Evolutionary conservation across 805 yeast genomes (phyloP).

Genomic region (Metschnikowia aberdeeniae): DNA sequence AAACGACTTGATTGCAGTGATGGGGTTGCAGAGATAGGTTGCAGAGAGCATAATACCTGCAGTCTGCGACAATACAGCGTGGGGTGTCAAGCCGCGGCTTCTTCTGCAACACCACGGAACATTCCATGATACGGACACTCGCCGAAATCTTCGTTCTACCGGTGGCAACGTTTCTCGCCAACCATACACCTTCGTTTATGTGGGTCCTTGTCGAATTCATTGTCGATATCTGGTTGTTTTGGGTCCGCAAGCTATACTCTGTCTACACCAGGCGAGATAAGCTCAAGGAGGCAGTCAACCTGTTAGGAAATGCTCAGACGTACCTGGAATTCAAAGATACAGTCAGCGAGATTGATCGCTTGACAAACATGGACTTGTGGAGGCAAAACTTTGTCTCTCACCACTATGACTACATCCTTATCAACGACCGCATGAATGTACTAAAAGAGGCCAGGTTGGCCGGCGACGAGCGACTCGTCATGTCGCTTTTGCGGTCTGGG

Average conservation of each 20-base stretch:
- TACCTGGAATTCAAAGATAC: slow-evolving; percentile 70
- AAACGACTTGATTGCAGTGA: too few species aligned
- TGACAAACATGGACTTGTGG: slow-evolving; percentile 51
- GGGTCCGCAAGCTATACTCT: slow-evolving; percentile 38
- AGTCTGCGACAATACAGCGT: too few species aligned
- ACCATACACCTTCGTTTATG: slow-evolving; percentile 36
- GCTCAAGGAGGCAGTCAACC: slow-evolving; percentile 44
- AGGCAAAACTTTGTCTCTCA: slow-evolving; percentile 77
- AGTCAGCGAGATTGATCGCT: slow-evolving; percentile 46
- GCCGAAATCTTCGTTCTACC: slow-evolving; percentile 14
- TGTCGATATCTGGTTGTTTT: slow-evolving; percentile 43
- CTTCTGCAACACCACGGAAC: too few species aligned
- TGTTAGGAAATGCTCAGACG: slow-evolving; percentile 47
- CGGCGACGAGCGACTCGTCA: slow-evolving; percentile 53
- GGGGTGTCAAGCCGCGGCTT: too few species aligned
- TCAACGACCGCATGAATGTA: slow-evolving; percentile 65
- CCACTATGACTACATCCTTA: slow-evolving; percentile 79
- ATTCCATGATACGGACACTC: slow-evolving; percentile 10
- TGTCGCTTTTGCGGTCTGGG: slow-evolving; percentile 75
- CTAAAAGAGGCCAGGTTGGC: slow-evolving; percentile 58
- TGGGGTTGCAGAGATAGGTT: too few species aligned
- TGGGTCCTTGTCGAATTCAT: slow-evolving; percentile 43
- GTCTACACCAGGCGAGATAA: slow-evolving; percentile 40
- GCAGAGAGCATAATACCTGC: too few species aligned
- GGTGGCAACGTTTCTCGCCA: slow-evolving; percentile 25